Evolutionary conservation across 2,329 filamentous ascomycete genomes (phyloP).

Genomic region (Stemphylium vesicarium): DNA sequence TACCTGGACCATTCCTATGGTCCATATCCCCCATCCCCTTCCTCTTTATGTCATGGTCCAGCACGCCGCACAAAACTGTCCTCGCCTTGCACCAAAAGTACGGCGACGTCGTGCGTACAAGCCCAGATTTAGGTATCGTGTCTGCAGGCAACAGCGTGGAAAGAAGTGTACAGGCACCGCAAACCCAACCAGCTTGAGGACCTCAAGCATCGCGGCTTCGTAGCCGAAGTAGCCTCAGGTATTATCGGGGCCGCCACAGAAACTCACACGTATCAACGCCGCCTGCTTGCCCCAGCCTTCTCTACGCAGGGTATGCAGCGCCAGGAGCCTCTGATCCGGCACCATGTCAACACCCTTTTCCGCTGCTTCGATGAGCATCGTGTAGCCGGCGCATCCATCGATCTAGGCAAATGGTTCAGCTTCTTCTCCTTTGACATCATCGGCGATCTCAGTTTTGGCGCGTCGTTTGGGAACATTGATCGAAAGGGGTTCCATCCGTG

Average conservation of each 20-base stretch:
- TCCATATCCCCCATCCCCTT: conserved; percentile 5
- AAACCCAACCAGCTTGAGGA: conserved; percentile 7
- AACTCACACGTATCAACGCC: conserved; percentile 3
- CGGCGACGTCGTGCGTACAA: conserved; percentile 22
- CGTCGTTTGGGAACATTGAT: conserved; percentile 45
- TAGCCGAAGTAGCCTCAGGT: conserved; percentile 7
- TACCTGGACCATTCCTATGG: conserved; percentile 1
- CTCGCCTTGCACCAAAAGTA: conserved; percentile 22
- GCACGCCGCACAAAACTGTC: conserved; percentile 3
- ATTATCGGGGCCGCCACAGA: conserved; percentile 10
- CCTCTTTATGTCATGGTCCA: conserved; percentile 4
- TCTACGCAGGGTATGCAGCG: conserved; percentile 10
- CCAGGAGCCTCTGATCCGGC: conserved; percentile 5
- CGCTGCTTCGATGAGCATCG: conserved; percentile 4
- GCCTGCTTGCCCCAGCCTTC: conserved; percentile 4
- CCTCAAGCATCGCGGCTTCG: conserved; percentile 12
- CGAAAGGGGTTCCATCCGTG: conserved; percentile 25
- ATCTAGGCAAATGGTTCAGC: conserved; percentile 24
- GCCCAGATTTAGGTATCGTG: conserved; percentile 19
- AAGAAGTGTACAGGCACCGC: conserved; percentile 11
- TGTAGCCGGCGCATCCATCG: neutral
- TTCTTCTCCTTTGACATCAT: conserved; percentile 29
- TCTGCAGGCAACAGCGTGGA: conserved; percentile 12
- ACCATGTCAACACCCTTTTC: conserved; percentile 4
- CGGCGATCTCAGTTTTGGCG: conserved; percentile 59